phyloP scores from a whole-genome alignment of 305 asterid species.

The Withania somnifera region DNA sequence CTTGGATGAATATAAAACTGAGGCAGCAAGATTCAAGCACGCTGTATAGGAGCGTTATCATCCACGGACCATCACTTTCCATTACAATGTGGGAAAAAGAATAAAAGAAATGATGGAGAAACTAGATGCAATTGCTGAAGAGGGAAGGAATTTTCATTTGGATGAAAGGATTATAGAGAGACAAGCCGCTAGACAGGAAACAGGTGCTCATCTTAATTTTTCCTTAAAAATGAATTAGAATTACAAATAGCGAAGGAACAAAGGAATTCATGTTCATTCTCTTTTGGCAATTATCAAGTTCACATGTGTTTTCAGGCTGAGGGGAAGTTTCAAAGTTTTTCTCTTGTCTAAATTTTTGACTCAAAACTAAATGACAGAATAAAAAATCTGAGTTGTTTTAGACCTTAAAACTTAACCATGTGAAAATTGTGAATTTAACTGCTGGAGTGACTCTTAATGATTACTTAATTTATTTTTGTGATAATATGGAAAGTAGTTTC shows the following conservation, averaged over 20 bases:
- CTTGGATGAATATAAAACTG: constrained; percentile 1
- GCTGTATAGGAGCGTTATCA: not conserved
- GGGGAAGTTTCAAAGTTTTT: not conserved
- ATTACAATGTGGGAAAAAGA: not conserved
- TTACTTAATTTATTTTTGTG: not conserved
- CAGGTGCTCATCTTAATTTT: not conserved
- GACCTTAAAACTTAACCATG: not conserved
- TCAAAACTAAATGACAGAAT: not conserved
- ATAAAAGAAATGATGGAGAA: not conserved
- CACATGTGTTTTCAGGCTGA: not conserved
- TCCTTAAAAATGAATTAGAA: not conserved
- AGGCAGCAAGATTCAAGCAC: not conserved
- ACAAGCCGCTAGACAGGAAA: not conserved
- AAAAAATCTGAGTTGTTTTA: not conserved
- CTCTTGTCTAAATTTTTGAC: not conserved
- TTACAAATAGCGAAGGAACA: not conserved
- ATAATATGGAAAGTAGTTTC: too few relatives aligned
- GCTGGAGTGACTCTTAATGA: not conserved
- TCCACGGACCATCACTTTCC: not conserved
- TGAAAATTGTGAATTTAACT: too few relatives aligned
- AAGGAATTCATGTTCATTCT: not conserved
- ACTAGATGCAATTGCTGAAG: not conserved
- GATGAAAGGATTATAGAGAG: not conserved
- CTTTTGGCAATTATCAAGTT: not conserved
- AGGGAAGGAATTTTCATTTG: not conserved